Conservation (phyloP, 2,329 filamentous ascomycete genomes). For the Sporothrix dimorphospora region DNA sequence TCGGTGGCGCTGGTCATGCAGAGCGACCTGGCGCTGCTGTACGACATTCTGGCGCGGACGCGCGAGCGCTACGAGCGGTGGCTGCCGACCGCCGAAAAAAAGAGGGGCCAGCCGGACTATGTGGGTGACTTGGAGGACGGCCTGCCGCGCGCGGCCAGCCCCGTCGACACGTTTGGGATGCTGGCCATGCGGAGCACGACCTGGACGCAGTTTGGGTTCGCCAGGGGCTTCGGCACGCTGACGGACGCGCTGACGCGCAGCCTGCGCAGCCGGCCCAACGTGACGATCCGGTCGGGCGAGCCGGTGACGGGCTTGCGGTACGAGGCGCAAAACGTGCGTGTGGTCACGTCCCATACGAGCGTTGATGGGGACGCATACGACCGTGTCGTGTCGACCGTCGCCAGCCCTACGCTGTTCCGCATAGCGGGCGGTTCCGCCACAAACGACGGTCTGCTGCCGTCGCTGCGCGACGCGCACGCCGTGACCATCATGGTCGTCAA, state of each 20-base stretch:
- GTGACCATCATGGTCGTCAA: constrained; percentile 93
- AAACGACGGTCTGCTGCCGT: constrained; percentile 45
- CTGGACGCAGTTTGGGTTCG: constrained; percentile 52
- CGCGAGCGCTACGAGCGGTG: background rate
- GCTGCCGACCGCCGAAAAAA: constrained; percentile 8
- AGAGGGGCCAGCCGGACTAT: background rate
- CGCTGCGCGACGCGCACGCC: constrained; percentile 59
- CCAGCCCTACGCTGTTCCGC: constrained; percentile 44
- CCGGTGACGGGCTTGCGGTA: constrained; percentile 54
- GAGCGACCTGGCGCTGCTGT: constrained; percentile 30
- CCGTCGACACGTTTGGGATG: constrained; percentile 26
- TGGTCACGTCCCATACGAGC: constrained; percentile 24
- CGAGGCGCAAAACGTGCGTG: constrained; percentile 32
- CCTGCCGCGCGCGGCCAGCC: background rate
- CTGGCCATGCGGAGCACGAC: constrained; percentile 39
- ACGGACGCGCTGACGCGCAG: constrained; percentile 56
- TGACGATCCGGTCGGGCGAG: constrained; percentile 57
- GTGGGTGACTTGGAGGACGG: background rate
- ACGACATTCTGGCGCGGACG: constrained; percentile 20
- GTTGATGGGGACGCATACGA: constrained; percentile 45
- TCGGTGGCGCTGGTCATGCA: background rate
- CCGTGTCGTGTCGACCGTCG: constrained; percentile 68
- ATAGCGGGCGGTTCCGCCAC: constrained; percentile 44
- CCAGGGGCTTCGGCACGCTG: constrained; percentile 65
- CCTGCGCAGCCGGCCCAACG: constrained; percentile 58